Base-by-base conservation (phyloP, 495 filamentous ascomycete species). In the Tuber aestivum region DNA sequence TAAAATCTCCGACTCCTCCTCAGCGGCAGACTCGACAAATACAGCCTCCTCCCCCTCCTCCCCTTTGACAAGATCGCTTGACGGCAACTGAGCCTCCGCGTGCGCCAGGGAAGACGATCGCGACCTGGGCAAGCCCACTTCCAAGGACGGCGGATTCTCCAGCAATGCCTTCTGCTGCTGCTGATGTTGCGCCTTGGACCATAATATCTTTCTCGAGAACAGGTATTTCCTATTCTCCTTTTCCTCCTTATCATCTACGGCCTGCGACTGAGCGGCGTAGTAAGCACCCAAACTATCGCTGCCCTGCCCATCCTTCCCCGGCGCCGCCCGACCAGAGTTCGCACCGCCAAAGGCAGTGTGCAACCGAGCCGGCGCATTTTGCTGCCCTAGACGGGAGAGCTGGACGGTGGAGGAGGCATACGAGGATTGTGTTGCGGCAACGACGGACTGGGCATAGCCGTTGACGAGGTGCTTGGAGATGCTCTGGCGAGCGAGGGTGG, bases 361-460 rank as follows among this genome's bases (percentile, higher is more conserved):
- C 80, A 87, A 87, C 76, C 87, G 88, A 87, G 74, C 85, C 83
- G 74, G 84, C 72, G 85, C 83, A 82, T 89, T 87, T 21, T 72
- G 74, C 72, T 84, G 85, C 70, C 85, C 84, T 79, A 91, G 84
- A 27, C 84, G 83, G 77, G 87, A 87, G 75, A 91, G 84, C 71
- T 89, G 87, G 72, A 88, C 87, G 68, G 89, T 91, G 10, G 90
- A 86, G 70, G 93, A 94, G 83, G 94, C 89, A 87, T 94, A 92
- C 84, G 92, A 89, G n/a, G 91, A 91, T 70, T 97, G 94, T 70
- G 94, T 93, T 74, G 93, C 94, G 78, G 95, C 95, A 85, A 98
- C 95, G 86, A 99, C 91, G 79, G 95, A 96, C 84, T 97, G 95
- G 84, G 94, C 93, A 88, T 97, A 97, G 85, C 94, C 95, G 89